A percentile compares a stretch with the other conserved stretches of the same genome.
Evolutionary conservation across 176 grass and related monocot genomes (phyloP).

Genomic region (Alopecurus myosuroides): DNA sequence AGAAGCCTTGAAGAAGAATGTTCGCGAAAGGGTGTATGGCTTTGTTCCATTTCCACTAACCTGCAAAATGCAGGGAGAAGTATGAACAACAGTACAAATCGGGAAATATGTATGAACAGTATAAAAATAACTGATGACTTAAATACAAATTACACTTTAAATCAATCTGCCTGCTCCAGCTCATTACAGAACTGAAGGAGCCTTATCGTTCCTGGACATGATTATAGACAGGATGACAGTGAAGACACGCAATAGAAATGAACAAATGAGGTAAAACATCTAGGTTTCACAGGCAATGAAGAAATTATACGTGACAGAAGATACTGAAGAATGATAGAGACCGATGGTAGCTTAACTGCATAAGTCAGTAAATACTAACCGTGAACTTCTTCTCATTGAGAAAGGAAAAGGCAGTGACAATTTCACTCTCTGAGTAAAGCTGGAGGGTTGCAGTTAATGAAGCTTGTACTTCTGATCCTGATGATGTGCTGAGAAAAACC

Average conservation of each 20-base stretch:
- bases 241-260: not conserved
- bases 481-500: constrained; percentile 76
- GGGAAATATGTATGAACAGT: not conserved
- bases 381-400: constrained; percentile 81
- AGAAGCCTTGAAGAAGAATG: constrained; percentile 69
- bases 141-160: not conserved
- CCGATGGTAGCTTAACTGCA: constrained; percentile 18
- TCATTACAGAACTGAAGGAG: not conserved
- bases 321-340: constrained; percentile 9
- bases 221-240: not conserved
- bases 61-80: constrained; percentile 35
- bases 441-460: constrained; percentile 72
- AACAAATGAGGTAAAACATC: not conserved
- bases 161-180: not conserved
- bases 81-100: not conserved
- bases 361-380: constrained; percentile 45
- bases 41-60: constrained; percentile 68
- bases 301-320: not conserved
- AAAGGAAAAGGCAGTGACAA: constrained; percentile 79
- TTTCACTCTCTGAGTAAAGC: constrained; percentile 76
- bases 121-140: not conserved
- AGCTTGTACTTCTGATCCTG: constrained; percentile 59
- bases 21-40: constrained; percentile 71
- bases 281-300: not conserved
- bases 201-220: not conserved